Conservation (phyloP, 176 grass and related monocot species). For the Triticum timopheevii region DNA sequence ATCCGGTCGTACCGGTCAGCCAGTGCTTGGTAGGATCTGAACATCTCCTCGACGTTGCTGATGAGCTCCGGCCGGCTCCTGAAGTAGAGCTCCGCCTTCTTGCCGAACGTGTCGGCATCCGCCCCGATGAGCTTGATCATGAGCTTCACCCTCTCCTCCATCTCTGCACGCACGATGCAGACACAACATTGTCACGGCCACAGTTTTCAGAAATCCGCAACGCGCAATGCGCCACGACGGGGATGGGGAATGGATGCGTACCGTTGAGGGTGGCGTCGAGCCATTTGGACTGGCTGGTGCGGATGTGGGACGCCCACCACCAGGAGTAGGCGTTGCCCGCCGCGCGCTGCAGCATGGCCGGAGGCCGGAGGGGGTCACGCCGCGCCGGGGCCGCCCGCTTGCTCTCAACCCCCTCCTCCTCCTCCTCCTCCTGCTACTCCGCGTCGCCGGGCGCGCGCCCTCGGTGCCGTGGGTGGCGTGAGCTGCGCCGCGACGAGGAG, state of each 20-base stretch:
- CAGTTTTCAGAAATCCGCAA: background rate
- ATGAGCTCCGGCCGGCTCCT: conserved; percentile 79
- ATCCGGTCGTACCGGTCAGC: conserved; percentile 68
- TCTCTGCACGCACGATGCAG: conserved; percentile 47
- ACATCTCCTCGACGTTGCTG: conserved; percentile 80
- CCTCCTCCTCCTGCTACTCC: background rate
- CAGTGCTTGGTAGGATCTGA: conserved; percentile 67
- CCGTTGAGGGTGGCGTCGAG: conserved; percentile 69
- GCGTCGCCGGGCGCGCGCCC: background rate
- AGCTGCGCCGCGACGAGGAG: background rate
- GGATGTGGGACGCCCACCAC: conserved; percentile 89
- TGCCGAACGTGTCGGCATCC: conserved; percentile 76
- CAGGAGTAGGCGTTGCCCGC: conserved; percentile 92
- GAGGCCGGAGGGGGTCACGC: conserved; percentile 7
- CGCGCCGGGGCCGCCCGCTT: background rate
- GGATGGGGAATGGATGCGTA: conserved; percentile 8
- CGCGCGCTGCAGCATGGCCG: conserved; percentile 79
- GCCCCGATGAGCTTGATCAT: conserved; percentile 92
- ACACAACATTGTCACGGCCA: background rate
- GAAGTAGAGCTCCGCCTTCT: conserved; percentile 95
- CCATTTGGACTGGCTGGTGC: conserved; percentile 81
- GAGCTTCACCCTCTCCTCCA: conserved; percentile 73
- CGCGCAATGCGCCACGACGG: background rate
- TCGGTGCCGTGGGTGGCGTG: background rate
- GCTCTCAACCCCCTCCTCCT: background rate